A percentile compares a stretch with the other conserved stretches of the same genome.
phyloP scores from a whole-genome alignment of 306 rosid species.

The Prunus campanulata region DNA sequence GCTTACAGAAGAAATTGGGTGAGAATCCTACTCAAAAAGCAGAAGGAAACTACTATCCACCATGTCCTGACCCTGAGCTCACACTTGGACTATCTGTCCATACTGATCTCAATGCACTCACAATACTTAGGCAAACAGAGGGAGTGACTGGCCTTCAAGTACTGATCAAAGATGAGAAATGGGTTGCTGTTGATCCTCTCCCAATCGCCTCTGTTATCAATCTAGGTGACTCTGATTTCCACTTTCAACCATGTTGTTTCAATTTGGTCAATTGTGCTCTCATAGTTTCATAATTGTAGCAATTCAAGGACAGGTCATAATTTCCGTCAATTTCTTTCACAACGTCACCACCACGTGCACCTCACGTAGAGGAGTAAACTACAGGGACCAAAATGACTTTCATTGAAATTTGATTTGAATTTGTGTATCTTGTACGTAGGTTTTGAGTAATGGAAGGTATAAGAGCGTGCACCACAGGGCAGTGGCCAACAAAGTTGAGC shows the following conservation, averaged over 20 bases:
- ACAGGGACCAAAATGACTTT: too few relatives aligned
- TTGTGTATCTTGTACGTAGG: background rate
- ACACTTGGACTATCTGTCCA: slow-evolving; percentile 33
- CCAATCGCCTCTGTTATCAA: slow-evolving; percentile 47
- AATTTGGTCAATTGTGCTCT: too few relatives aligned
- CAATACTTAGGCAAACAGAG: slow-evolving; percentile 32
- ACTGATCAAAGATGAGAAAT: slow-evolving; percentile 38
- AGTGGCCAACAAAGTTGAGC: slow-evolving; percentile 36
- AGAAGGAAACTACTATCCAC: slow-evolving; percentile 44
- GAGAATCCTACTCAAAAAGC: slow-evolving; percentile 34
- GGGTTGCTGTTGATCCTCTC: slow-evolving; percentile 39
- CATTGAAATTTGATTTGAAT: too few relatives aligned
- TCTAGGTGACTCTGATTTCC: slow-evolving; percentile 30
- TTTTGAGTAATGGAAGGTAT: slow-evolving; percentile 52
- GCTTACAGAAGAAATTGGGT: slow-evolving; percentile 30
- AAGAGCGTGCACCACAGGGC: slow-evolving; percentile 56
- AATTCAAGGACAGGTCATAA: too few relatives aligned
- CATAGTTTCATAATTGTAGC: too few relatives aligned
- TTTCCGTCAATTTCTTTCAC: too few relatives aligned
- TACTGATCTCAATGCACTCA: slow-evolving; percentile 38
- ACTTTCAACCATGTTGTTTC: too few relatives aligned
- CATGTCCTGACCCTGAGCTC: slow-evolving; percentile 37
- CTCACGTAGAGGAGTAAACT: too few relatives aligned
- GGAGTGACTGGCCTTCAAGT: slow-evolving; percentile 48
- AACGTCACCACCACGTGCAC: too few relatives aligned